Evolutionary conservation across 257 asterid species (phyloP), one percentile per base, ranked within the genome.

Genomic region (Petunia secreta): DNA sequence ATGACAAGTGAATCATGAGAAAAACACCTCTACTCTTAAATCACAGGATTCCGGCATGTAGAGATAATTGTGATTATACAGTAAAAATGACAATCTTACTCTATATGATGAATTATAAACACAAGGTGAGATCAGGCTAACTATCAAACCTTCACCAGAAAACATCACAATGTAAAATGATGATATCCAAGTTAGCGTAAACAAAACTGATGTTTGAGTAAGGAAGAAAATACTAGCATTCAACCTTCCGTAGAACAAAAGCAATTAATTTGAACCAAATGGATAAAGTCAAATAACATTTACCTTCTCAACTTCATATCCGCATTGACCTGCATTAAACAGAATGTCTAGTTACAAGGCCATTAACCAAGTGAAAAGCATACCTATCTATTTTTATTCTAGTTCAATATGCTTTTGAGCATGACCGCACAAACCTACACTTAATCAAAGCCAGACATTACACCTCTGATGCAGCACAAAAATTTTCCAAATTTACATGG

Each of bases 291-390:
- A 63, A 50, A 79, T 48, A 39, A 59, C 2, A 58, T 81, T 87
- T 87, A 91, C 99, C 94, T 89, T 93, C 83, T 95, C 91, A 54
- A 92, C 89, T 87, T 89, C 89, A 83, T 90, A 86, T 75, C 92
- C 95, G 77, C 98, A 93, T 86, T 94, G 94, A 88, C 97, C 99
- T 93, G 97, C 80, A 66, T 64, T 25, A 75, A 3, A 83, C 3
- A 52, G 11, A 73, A 73, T 58, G 37, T 73, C 78, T 34, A 73
- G 63, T 50, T 50, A 73, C 62, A 73, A 73, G 46, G 4, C 63
- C 62, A 73, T 73, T 37, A 50, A 73, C 44, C 63, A 73, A 73
- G 78, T 11, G 78, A 50, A 52, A 52, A 52, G 15, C 14, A 52
- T 4, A 25, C 11, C 15, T 10, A 52, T 52, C 10, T 52, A 52